Base-by-base conservation (phyloP, 1,284 basidiomycete species). In the Pterulicium gracile region DNA sequence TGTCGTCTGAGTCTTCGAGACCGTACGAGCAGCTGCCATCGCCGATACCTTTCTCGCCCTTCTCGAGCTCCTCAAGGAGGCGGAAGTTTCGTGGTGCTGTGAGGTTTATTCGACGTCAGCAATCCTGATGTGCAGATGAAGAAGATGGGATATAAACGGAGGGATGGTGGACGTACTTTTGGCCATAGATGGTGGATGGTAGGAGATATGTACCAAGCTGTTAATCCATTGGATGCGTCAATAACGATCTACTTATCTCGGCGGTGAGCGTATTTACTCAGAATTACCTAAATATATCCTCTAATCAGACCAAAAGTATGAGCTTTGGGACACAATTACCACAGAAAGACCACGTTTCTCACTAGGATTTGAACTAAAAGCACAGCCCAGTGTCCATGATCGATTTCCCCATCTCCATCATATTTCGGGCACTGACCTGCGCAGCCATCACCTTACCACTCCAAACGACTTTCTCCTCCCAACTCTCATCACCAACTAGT, bases 1-100 rank as follows among this genome's bases (percentile, higher is more conserved):
- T 84, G 73, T 95, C 92, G 60, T 96, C 92, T 56, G 82, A 67
- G 65, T 95, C 89, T 65, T 89, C 88, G 49, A 96, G 72, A 48
- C 94, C 94, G 58, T 98, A 98, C 23, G 90, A 94, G 70, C 92
- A 96, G 27, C 87, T 91, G 49, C 94, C 95, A 69, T 98, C 95
- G 52, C 95, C 95, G 60, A 98, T 92, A 43, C 96, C 95, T 67
- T 98, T 98, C 74, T 98, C 95, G 57, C 96, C 95, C 68, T 98
- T 98, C 69, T 98, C 95, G 55, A 98, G 86, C 72, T 98, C 94
- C 65, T 97, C 93, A 43, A 97, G 78, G 39, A 98, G 81, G 48
- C 91, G 79, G 70, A 98, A 98, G 68, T 93, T 97, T 59, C 95
- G 78, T 34, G 95, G 95, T 51, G 98, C 95, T 98, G 53, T 3